Conservation (phyloP, 2,329 filamentous ascomycete species). For the Ramularia collo-cygni region DNA sequence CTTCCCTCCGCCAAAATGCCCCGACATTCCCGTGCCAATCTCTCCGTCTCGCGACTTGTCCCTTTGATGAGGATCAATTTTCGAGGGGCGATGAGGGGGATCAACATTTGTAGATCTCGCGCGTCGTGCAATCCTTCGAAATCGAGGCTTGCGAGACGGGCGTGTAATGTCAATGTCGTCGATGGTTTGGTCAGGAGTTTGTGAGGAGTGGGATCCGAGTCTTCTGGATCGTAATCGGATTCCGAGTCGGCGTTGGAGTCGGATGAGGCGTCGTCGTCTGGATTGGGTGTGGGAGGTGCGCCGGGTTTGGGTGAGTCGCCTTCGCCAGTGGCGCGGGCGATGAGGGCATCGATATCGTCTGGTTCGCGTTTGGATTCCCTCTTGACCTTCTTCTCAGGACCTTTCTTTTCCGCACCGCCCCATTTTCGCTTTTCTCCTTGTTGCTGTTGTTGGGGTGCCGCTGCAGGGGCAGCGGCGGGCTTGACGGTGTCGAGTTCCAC, state of each 20-base stretch:
- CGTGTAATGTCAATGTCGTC: slow-evolving; percentile 59
- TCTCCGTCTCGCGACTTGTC: slow-evolving; percentile 66
- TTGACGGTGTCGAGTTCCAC: slow-evolving; percentile 61
- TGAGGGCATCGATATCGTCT: slow-evolving; percentile 31
- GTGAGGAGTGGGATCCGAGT: slow-evolving; percentile 54
- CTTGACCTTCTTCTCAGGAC: slow-evolving; percentile 15
- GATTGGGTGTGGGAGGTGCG: too few relatives aligned
- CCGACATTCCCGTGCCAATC: slow-evolving; percentile 73
- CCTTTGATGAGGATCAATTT: slow-evolving; percentile 92
- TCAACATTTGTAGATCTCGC: slow-evolving; percentile 86
- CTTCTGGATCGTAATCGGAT: slow-evolving; percentile 46
- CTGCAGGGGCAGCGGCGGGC: slow-evolving; percentile 39
- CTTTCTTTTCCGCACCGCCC: slow-evolving; percentile 58
- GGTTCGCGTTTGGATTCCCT: slow-evolving; percentile 18
- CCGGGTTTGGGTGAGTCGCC: too few relatives aligned
- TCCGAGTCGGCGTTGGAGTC: slow-evolving; percentile 33
- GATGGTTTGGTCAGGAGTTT: slow-evolving; percentile 64
- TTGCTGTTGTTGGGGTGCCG: too few relatives aligned
- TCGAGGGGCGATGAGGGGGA: slow-evolving; percentile 85
- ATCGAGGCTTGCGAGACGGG: slow-evolving; percentile 81
- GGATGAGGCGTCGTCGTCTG: slow-evolving; percentile 14
- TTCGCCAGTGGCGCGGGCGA: slow-evolving; percentile 26
- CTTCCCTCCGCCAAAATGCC: slow-evolving; percentile 47
- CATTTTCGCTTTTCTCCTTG: slow-evolving; percentile 95
- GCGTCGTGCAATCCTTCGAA: slow-evolving; percentile 90